phyloP scores from a whole-genome alignment of 2,329 filamentous ascomycete genomes.

The Metarhizium guizhouense region DNA sequence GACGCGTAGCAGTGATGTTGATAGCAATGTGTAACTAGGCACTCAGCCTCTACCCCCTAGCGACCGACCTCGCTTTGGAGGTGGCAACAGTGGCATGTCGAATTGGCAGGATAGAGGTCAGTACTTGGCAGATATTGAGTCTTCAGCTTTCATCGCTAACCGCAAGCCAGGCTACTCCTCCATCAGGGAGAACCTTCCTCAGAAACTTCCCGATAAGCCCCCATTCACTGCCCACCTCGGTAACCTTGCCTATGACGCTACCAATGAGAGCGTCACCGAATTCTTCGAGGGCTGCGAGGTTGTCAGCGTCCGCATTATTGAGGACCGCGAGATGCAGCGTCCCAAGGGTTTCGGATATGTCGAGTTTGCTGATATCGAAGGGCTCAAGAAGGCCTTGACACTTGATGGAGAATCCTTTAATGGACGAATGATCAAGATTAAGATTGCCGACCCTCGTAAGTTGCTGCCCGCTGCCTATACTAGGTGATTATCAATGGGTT shows the following conservation, averaged over 20 bases:
- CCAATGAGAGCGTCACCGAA: constrained; percentile 69
- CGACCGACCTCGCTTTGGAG: constrained; percentile 32
- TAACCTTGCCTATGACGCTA: constrained; percentile 93
- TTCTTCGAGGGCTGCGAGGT: constrained; percentile 83
- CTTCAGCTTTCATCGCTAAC: constrained; percentile 11
- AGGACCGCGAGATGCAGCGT: constrained; percentile 87
- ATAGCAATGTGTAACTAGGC: constrained; percentile 24
- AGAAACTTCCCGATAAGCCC: constrained; percentile 72
- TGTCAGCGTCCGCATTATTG: constrained; percentile 88
- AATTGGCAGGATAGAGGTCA: constrained; percentile 37
- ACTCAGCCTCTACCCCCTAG: constrained; percentile 47
- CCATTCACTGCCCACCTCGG: constrained; percentile 94
- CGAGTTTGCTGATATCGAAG: constrained; percentile 81
- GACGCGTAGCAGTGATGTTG: neutral
- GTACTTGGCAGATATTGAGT: constrained; percentile 7
- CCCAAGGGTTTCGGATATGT: constrained; percentile 98
- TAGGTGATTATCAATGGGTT: neutral
- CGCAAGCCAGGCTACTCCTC: constrained; percentile 40
- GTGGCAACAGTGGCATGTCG: constrained; percentile 21
- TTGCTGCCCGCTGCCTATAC: constrained; percentile 1
- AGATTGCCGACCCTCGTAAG: constrained; percentile 96
- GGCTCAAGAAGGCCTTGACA: constrained; percentile 81
- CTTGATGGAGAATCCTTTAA: constrained; percentile 77
- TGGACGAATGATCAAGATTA: constrained; percentile 83
- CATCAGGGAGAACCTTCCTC: constrained; percentile 65